Base-by-base conservation (phyloP, 768 basidiomycete species). In the Rhizopogon vulgaris region DNA sequence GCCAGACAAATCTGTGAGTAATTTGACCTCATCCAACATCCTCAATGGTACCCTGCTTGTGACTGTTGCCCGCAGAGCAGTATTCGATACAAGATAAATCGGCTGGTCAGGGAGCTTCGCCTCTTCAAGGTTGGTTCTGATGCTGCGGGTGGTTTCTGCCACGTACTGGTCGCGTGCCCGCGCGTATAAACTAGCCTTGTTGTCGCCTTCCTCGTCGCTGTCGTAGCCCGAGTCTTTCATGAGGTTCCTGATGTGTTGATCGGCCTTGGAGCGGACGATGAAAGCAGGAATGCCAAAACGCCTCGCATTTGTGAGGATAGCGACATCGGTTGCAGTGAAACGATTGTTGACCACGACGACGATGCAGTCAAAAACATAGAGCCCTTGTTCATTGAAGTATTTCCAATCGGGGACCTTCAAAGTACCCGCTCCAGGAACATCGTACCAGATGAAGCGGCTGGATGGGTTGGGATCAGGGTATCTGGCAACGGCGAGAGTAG, bases 181-280 rank as follows among this genome's bases (percentile, higher is more conserved):
- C 30, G 39, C 25, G 15, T 32, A 55, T 24, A 53, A 40, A 30
- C 52, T 43, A 14, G 38, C 52, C 32, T 38, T 52, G 28, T 40
- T 22, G 10, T 40, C 45, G 8, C 41, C 38, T 27, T 53, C 57
- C 11, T 36, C 60, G 0, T 64, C 62, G 18, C 50, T 53, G 3
- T 65, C 51, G 18, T 63, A 60, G 0, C 61, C 63, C 51, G 39
- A 62, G 0, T 66, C 60, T n/a, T 0, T 56, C 64, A 64, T 61
- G 34, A 54, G 3, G 22, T 64, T 64, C 18, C 40, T 43, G 32
- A 66, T 63, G 27, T 68, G 65, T n/a, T 61, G 63, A 48, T 71
- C 69, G 0, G 71, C 62, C 46, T 73, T 70, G 14, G 71, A 71
- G 1, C 70, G 70, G 18, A 71, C 65, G 24, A 67, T 62, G 38